These are phyloP conservation scores for Monosporozyma aquatica DNA, from an alignment of 805 yeast genomes.

Conservation along the genomic window DNA sequence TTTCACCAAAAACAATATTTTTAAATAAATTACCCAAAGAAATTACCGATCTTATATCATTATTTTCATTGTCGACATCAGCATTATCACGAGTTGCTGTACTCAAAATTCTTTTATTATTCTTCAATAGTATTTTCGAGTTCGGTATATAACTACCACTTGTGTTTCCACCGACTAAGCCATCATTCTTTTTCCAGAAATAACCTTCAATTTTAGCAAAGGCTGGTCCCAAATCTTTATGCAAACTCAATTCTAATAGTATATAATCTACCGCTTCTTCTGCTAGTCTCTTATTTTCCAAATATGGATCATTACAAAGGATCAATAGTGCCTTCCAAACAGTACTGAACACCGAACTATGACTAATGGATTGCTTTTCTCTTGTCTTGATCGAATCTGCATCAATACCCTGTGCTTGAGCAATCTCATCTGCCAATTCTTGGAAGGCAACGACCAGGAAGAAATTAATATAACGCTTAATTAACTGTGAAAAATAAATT, in stretches of 20 bases:
- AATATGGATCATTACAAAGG: conserved; percentile 79
- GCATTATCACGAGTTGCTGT: not conserved
- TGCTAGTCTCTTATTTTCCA: conserved; percentile 66
- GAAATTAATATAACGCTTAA: conserved; percentile 57
- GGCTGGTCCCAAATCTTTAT: conserved; percentile 52
- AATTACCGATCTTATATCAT: conserved; percentile 1
- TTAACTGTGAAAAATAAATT: conserved; percentile 66
- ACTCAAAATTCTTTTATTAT: not conserved
- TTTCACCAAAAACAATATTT: conserved; percentile 21
- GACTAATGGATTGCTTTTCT: conserved; percentile 62
- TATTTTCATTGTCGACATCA: conserved; percentile 1
- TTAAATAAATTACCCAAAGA: conserved; percentile 27
- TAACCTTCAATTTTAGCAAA: conserved; percentile 60
- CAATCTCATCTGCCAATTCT: conserved; percentile 72
- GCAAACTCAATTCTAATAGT: conserved; percentile 42
- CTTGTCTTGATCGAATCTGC: conserved; percentile 16
- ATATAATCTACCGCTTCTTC: conserved; percentile 68
- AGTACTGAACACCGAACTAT: conserved; percentile 77
- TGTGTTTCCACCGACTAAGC: conserved; percentile 10
- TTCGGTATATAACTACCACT: conserved; percentile 1
- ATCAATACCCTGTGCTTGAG: conserved; percentile 39
- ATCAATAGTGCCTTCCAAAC: conserved; percentile 80
- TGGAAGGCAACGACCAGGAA: conserved; percentile 82
- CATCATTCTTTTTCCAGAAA: conserved; percentile 40
- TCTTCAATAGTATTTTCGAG: not conserved